These are phyloP conservation scores for Aureobasidium zeae DNA, from an alignment of 2,329 filamentous ascomycete species.

Conservation along the genomic window DNA sequence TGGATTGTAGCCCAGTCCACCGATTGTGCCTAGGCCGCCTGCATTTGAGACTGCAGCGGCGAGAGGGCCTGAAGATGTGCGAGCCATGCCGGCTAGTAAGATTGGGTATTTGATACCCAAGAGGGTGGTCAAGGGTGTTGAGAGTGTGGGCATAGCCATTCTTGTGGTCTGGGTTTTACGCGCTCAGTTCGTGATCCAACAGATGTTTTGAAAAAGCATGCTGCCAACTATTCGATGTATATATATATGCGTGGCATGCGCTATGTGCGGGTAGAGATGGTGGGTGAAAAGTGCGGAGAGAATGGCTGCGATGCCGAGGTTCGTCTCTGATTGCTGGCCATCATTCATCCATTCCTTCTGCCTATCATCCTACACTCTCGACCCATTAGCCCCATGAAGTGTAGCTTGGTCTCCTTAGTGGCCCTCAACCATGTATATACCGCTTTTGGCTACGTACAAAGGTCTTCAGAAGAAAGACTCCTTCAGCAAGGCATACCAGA, in stretches of 20 bases:
- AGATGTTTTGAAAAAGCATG: no score
- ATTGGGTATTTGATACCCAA: conserved; percentile 81
- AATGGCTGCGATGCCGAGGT: background rate
- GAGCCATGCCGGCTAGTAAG: conserved; percentile 88
- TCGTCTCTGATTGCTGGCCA: background rate
- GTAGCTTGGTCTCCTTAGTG: no score
- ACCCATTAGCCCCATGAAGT: no score
- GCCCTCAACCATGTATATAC: no score
- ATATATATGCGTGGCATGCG: no score
- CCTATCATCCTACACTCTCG: no score
- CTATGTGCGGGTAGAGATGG: no score
- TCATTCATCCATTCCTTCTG: background rate
- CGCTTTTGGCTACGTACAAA: no score
- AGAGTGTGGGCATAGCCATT: conserved; percentile 42
- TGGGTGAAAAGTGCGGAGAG: background rate
- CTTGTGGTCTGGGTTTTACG: background rate
- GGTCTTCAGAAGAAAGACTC: no score
- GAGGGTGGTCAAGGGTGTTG: conserved; percentile 68
- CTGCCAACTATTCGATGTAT: no score
- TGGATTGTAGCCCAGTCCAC: conserved; percentile 60
- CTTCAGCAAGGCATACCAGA: no score
- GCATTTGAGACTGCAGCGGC: conserved; percentile 84
- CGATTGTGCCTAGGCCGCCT: conserved; percentile 62
- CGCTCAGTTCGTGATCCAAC: no score
- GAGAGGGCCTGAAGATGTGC: conserved; percentile 66